Evolutionary conservation across 495 filamentous ascomycete species (phyloP).

Genomic region (Aspergillus cavernicola): DNA sequence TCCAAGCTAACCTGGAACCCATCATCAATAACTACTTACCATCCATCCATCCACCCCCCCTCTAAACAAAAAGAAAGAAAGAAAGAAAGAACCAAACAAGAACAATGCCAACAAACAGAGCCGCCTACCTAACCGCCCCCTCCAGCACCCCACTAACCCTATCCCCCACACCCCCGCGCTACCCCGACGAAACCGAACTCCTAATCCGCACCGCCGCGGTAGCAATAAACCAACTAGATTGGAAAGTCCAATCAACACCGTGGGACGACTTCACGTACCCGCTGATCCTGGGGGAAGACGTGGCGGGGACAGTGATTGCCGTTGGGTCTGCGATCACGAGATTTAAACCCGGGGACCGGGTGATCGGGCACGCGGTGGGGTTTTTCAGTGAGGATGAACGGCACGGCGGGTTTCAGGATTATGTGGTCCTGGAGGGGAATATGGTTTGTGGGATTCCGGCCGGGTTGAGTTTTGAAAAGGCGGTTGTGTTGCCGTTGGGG

Average conservation of each 20-base stretch:
- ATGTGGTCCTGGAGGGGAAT: slow-evolving; percentile 11
- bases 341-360: slow-evolving; percentile 22
- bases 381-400: slow-evolving; percentile 9
- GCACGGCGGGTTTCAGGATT: slow-evolving; percentile 26
- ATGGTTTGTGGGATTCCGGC: background rate
- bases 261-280: background rate
- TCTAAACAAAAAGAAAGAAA: background rate
- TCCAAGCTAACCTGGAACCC: no score
- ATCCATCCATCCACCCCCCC: no score
- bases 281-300: slow-evolving; percentile 40
- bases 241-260: background rate
- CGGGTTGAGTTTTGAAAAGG: slow-evolving; percentile 14
- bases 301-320: slow-evolving; percentile 33
- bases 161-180: background rate
- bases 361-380: slow-evolving; percentile 18
- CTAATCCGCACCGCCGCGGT: background rate
- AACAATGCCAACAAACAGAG: background rate
- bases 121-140: background rate
- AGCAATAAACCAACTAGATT: background rate
- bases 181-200: background rate
- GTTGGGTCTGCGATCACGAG: slow-evolving; percentile 24
- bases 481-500: slow-evolving; percentile 40
- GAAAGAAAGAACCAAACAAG: background rate
- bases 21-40: no score
- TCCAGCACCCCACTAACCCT: background rate